Evolutionary conservation across 2,329 filamentous ascomycete genomes (phyloP).

Genomic region (Delphinella strobiligena): DNA sequence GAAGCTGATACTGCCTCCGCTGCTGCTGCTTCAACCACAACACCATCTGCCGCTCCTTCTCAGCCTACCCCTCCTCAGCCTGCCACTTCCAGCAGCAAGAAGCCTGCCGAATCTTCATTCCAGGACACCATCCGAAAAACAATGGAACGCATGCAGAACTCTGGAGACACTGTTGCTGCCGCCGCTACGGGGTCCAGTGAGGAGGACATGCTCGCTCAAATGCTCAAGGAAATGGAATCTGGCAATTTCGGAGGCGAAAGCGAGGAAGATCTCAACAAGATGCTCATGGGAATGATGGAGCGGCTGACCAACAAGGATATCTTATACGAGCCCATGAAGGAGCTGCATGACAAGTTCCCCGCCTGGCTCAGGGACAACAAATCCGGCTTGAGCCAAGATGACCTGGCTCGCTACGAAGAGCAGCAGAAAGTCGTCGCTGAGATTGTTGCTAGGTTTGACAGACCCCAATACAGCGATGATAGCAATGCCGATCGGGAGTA

Average conservation of each 20-base stretch:
- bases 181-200: slow-evolving; percentile 37
- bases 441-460: slow-evolving; percentile 83
- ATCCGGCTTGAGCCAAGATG: slow-evolving; percentile 51
- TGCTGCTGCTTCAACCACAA: slow-evolving; percentile 2
- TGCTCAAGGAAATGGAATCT: slow-evolving; percentile 77
- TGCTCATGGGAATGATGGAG: slow-evolving; percentile 98
- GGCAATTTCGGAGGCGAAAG: slow-evolving; percentile 38
- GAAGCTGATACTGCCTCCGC: slow-evolving; percentile 19
- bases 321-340: slow-evolving; percentile 96
- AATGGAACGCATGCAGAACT: slow-evolving; percentile 91
- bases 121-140: slow-evolving; percentile 87
- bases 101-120: slow-evolving; percentile 41
- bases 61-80: slow-evolving; percentile 14
- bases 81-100: slow-evolving; percentile 1
- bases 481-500: slow-evolving; percentile 75
- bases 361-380: slow-evolving; percentile 74
- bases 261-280: slow-evolving; percentile 70
- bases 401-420: slow-evolving; percentile 67
- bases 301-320: slow-evolving; percentile 98
- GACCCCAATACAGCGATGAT: slow-evolving; percentile 66
- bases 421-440: slow-evolving; percentile 71
- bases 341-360: slow-evolving; percentile 85
- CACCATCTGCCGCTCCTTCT: slow-evolving; percentile 11
- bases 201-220: slow-evolving; percentile 79
- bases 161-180: slow-evolving; percentile 72